Evolutionary conservation across 768 basidiomycete species (phyloP), one percentile per base, ranked within the genome.

Genomic region (Collybiopsis luxurians): DNA sequence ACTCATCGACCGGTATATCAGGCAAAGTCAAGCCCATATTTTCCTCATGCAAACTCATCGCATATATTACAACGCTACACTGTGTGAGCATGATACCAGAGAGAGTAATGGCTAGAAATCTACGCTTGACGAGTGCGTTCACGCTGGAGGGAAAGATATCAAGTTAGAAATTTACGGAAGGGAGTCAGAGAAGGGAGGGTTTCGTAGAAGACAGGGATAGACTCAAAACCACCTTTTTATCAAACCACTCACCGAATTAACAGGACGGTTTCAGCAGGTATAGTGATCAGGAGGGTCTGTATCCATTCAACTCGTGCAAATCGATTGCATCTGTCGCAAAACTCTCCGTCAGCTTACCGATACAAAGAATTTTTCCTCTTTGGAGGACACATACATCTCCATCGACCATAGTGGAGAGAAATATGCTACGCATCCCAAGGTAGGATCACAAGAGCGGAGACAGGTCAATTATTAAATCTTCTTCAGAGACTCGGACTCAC

Each of bases 231-330:
- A n/a, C n/a, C n/a, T n/a, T n/a, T n/a, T n/a, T n/a, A n/a, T n/a
- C n/a, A n/a, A n/a, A n/a, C 4, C 21, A 38, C 63, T 21, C 55
- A 69, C 68, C 68, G 66, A 43, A 67, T 46, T 19, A 68, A 42
- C 30, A 69, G 53, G 11, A 69, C 64, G 9, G 61, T 50, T 56
- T 69, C 68, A 1, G 68, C 68, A 10, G 66, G 67, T 12, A 69
- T 58, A 21, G 66, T 63, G 27, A 66, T 64, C 13, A 68, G 60
- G 6, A 69, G 59, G 7, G 67, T 67, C 49, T 69, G 64, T 13
- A 67, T 49, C 67, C 67, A 69, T 58, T 69, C 64, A 3, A 68
- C 66, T 34, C 68, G 67, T 10, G 67, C 67, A 48, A 69, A 69
- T 15, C 66, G 67, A 48, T 67, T 59, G 57, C 68, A 69, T 31